phyloP scores from a whole-genome alignment of 2,329 filamentous ascomycete genomes.

The Microdochium paspali region DNA sequence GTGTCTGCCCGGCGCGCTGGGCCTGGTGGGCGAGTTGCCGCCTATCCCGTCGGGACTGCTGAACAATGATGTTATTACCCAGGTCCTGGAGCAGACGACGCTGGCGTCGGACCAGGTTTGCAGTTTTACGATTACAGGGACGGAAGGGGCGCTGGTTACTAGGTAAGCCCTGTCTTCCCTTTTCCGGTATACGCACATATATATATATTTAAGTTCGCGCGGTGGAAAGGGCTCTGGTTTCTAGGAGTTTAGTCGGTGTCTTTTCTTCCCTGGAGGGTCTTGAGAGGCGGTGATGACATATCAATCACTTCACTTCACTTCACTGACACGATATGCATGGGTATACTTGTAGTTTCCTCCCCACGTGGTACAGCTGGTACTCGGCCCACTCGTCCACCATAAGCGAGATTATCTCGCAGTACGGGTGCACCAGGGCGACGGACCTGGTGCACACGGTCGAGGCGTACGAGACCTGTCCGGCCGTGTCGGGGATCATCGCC shows the following conservation, averaged over 20 bases:
- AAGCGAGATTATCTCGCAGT: constrained; percentile 6
- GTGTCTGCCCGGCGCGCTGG: constrained; percentile 12
- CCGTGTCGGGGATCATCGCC: constrained; percentile 2
- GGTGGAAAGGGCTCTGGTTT: too few species aligned
- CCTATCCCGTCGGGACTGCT: constrained; percentile 10
- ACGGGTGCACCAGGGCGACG: constrained; percentile 7
- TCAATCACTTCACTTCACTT: too few species aligned
- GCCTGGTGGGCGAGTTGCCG: constrained; percentile 12
- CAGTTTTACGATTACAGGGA: constrained; percentile 13
- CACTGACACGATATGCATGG: background rate
- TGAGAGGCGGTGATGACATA: too few species aligned
- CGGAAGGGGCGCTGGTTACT: constrained; percentile 9
- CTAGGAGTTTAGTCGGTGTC: too few species aligned
- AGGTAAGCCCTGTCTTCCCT: background rate
- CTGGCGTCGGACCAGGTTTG: constrained; percentile 12
- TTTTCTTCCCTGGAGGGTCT: too few species aligned
- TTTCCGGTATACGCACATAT: too few species aligned
- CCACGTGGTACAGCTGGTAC: constrained; percentile 15
- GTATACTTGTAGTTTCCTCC: constrained; percentile 9
- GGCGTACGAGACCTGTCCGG: constrained; percentile 8
- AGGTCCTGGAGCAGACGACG: constrained; percentile 15
- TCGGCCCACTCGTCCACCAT: constrained; percentile 7
- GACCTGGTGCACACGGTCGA: constrained; percentile 10
- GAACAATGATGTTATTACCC: constrained; percentile 7
- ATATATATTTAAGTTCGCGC: too few species aligned